These are phyloP conservation scores for Nemophila menziesii DNA, from an alignment of 257 asterid species.

Conservation along the genomic window DNA sequence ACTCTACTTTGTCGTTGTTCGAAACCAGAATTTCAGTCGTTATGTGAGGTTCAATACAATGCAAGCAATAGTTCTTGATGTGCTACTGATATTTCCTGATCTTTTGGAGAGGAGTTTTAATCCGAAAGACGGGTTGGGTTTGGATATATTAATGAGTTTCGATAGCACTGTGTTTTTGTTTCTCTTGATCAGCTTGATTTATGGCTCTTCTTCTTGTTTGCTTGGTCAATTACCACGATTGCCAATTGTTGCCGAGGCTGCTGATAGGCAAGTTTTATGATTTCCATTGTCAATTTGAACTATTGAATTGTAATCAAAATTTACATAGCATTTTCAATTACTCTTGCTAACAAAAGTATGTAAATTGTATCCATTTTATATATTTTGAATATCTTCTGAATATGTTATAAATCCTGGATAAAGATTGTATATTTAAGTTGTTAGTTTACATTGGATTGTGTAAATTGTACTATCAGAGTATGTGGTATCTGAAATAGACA, in stretches of 20 bases:
- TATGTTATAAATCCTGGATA: not conserved
- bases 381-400: no score
- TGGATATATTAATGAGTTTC: slow-evolving; percentile 83
- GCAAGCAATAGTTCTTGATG: slow-evolving; percentile 98
- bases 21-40: slow-evolving; percentile 82
- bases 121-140: slow-evolving; percentile 76
- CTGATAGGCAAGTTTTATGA: slow-evolving; percentile 89
- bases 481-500: no score
- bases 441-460: no score
- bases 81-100: slow-evolving; percentile 86
- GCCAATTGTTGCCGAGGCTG: slow-evolving; percentile 97
- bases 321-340: no score
- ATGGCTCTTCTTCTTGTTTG: slow-evolving; percentile 72
- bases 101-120: slow-evolving; percentile 71
- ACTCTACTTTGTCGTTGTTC: slow-evolving; percentile 77
- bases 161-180: slow-evolving; percentile 93
- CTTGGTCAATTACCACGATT: slow-evolving; percentile 76
- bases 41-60: slow-evolving; percentile 90
- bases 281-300: no score
- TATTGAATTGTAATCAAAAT: no score
- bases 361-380: no score
- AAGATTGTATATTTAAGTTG: not conserved
- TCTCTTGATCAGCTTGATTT: slow-evolving; percentile 58
- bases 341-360: no score
- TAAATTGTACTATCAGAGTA: no score